phyloP scores from a whole-genome alignment of 2,329 filamentous ascomycete genomes.

The Trichoderma koningii region DNA sequence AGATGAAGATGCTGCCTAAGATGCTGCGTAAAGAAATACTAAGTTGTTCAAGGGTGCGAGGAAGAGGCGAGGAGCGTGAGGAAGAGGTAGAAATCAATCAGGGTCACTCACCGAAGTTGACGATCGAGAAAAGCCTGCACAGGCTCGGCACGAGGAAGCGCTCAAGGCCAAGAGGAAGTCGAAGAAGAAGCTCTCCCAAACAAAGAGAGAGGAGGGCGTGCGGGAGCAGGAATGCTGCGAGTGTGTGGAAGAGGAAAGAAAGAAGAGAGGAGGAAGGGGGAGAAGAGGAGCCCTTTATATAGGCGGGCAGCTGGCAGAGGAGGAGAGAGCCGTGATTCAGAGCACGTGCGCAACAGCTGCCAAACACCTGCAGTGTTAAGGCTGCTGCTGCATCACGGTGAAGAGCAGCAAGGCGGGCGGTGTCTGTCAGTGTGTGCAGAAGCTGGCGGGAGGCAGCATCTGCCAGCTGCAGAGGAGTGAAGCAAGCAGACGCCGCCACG shows the following conservation, averaged over 20 bases:
- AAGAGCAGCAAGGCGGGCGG: not conserved
- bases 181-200: not conserved
- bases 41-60: too few relatives aligned
- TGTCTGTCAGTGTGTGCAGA: slow-evolving; percentile 4
- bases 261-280: slow-evolving; percentile 14
- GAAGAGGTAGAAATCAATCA: too few relatives aligned
- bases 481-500: not conserved
- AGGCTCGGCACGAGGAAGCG: too few relatives aligned
- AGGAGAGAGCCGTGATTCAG: slow-evolving; percentile 15
- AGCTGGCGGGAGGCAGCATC: not conserved
- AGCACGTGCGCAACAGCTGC: slow-evolving; percentile 20
- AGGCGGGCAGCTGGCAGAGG: slow-evolving; percentile 7
- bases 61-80: too few relatives aligned
- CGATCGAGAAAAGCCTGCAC: too few relatives aligned
- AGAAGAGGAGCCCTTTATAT: slow-evolving; percentile 19
- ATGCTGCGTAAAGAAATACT: too few relatives aligned
- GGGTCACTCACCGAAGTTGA: too few relatives aligned
- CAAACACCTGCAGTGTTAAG: slow-evolving; percentile 7
- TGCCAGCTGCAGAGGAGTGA: too few relatives aligned
- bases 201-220: not conserved
- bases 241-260: slow-evolving; percentile 15
- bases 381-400: not conserved
- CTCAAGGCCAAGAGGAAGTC: not conserved
- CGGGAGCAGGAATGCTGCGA: not conserved
- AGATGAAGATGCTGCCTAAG: too few relatives aligned